phyloP scores from a whole-genome alignment of 257 asterid species.

The Knoxia roxburghii region DNA sequence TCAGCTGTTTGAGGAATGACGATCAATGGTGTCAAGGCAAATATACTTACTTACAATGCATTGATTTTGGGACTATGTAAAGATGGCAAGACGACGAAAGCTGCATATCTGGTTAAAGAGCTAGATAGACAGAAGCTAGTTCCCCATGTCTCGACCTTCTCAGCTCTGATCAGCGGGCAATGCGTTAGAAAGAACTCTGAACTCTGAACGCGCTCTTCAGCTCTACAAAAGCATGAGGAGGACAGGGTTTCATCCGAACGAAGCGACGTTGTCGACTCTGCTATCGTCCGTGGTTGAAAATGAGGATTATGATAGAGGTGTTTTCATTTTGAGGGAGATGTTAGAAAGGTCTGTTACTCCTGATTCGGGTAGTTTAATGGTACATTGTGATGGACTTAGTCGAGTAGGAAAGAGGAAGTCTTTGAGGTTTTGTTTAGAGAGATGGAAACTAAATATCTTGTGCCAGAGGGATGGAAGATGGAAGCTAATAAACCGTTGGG shows the following conservation, averaged over 20 bases:
- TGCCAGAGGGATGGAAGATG: slow-evolving; percentile 23
- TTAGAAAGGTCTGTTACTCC: slow-evolving; percentile 45
- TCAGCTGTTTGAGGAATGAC: no score
- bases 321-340: slow-evolving; percentile 61
- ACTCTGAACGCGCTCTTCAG: slow-evolving; percentile 64
- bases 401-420: slow-evolving; percentile 43
- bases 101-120: slow-evolving; percentile 77
- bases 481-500: no score
- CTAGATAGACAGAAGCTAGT: slow-evolving; percentile 63
- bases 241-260: slow-evolving; percentile 73
- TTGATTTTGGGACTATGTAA: slow-evolving; percentile 69
- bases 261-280: slow-evolving; percentile 34
- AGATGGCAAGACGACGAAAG: slow-evolving; percentile 86
- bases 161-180: slow-evolving; percentile 79
- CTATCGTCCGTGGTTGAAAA: slow-evolving; percentile 46
- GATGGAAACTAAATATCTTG: slow-evolving; percentile 44
- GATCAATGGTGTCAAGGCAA: slow-evolving; percentile 52
- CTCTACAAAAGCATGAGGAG: slow-evolving; percentile 60
- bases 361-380: slow-evolving; percentile 35
- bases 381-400: slow-evolving; percentile 38
- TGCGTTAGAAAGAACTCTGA: slow-evolving; percentile 65
- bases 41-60: slow-evolving; percentile 76
- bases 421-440: slow-evolving; percentile 40
- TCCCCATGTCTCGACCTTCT: slow-evolving; percentile 82
- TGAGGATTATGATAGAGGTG: slow-evolving; percentile 71